phyloP scores from a whole-genome alignment of 179 eudicot species.

The Actinidia polygama region DNA sequence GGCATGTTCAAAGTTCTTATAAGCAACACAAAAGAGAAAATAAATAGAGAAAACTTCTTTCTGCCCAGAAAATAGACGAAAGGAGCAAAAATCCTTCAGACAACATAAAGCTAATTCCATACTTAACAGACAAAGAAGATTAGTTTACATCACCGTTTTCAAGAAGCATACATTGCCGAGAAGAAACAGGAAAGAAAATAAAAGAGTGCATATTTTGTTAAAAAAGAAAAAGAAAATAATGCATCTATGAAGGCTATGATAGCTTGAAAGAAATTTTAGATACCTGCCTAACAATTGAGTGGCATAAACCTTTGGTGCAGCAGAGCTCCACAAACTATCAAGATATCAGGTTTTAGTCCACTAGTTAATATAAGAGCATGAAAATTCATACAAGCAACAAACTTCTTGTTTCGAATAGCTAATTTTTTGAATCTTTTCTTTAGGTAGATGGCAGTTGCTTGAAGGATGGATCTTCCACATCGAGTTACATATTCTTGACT shows the following conservation, averaged over 20 bases:
- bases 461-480: background rate
- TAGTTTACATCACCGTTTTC: no score
- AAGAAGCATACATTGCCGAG: background rate
- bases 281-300: background rate
- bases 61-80: no score
- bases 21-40: background rate
- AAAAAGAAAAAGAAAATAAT: background rate
- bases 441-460: conserved; percentile 4
- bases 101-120: no score
- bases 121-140: no score
- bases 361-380: background rate
- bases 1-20: background rate
- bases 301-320: background rate
- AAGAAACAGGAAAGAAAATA: background rate
- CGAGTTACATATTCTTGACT: background rate
- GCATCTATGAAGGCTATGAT: background rate
- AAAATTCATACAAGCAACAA: background rate
- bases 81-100: no score
- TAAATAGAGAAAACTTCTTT: background rate
- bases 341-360: background rate
- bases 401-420: background rate
- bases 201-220: background rate
- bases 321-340: conserved; percentile 9
- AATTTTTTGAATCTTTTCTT: background rate
- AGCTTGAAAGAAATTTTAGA: background rate